These are phyloP conservation scores for Ophiostoma himal-ulmi DNA, from an alignment of 2,329 filamentous ascomycete genomes.

Conservation along the genomic window DNA sequence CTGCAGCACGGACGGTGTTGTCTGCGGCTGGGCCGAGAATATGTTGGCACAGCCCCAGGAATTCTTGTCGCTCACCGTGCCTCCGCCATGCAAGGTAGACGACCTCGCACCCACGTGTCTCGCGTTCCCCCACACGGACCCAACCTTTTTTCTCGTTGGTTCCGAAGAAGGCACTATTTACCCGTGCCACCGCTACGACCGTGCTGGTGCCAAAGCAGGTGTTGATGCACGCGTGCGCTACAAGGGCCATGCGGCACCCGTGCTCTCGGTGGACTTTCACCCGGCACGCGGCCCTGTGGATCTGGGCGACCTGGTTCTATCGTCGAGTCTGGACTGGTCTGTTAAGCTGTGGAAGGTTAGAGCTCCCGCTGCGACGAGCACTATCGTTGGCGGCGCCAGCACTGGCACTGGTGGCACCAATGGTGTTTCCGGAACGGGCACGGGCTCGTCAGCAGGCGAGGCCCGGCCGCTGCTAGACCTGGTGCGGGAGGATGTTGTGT, in stretches of 20 bases:
- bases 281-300: constrained; percentile 88
- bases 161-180: constrained; percentile 96
- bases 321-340: constrained; percentile 92
- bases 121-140: constrained; percentile 89
- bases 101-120: constrained; percentile 92
- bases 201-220: constrained; percentile 92
- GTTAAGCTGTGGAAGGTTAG: constrained; percentile 96
- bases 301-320: constrained; percentile 86
- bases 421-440: constrained; percentile 19
- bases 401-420: constrained; percentile 26
- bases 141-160: constrained; percentile 94
- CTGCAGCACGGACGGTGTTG: constrained; percentile 90
- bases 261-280: constrained; percentile 95
- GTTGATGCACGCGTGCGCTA: constrained; percentile 87
- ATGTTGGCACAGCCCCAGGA: constrained; percentile 97
- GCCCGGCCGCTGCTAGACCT: constrained; percentile 81
- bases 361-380: constrained; percentile 62
- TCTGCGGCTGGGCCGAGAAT: constrained; percentile 96
- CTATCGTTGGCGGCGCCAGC: constrained; percentile 44
- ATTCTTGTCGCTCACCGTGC: constrained; percentile 79
- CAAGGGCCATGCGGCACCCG: constrained; percentile 82
- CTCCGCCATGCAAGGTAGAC: constrained; percentile 82
- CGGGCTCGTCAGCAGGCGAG: constrained; percentile 29
- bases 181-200: constrained; percentile 94
- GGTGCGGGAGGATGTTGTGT: constrained; percentile 90